Base-by-base conservation (phyloP, 2,329 filamentous ascomycete species). In the Exophiala viscosa region DNA sequence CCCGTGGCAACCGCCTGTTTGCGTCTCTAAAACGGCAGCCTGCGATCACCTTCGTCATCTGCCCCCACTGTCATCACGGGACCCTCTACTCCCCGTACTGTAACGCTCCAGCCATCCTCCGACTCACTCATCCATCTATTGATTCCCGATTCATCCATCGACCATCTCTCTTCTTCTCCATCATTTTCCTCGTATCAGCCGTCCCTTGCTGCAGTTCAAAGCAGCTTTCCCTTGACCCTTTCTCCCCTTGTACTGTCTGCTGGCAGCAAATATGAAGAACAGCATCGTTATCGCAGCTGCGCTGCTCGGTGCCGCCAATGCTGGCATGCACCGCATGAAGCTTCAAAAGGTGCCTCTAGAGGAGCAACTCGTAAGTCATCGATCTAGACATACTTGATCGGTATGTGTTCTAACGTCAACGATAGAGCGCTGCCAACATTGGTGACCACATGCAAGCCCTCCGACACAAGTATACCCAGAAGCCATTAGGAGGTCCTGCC, bases 391-490 rank as follows among this genome's bases (percentile, higher is more conserved):
- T 14, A 5, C 38, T 10, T 28, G 11, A 38, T 46, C 31, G 36
- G n/a, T 14, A 39, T n/a, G 32, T 44, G n/a, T 17, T 42, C 45
- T 50, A 36, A 44, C 11, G 34, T 31, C 6, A 18, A 18, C 33
- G 38, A 49, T 17, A 93, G 89, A 82, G 88, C 70, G 77, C 83
- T 62, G 82, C 87, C 68, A 88, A 87, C 69, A 84, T 99, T 69
- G 83, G 90, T 68, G 78, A 84, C 58, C 92, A 97, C 68, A 81
- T 90, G 63, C 84, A 86, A 70, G 83, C 85, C 59, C 84, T 99
- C 55, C 85, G 88, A 60, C 89, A 95, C 76, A 96, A 96, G 81
- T 95, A 95, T 79, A 83, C 86, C 61, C 92, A 97, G 80, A 99
- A 97, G 82, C 96, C 96, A 80, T 87, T 97, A 83, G 90, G 91